Percentiles rank a stretch among this genome's conserved stretches.
Evolutionary conservation across 1,284 basidiomycete genomes (phyloP).

Genomic region (Lignosus rhinocerotis): DNA sequence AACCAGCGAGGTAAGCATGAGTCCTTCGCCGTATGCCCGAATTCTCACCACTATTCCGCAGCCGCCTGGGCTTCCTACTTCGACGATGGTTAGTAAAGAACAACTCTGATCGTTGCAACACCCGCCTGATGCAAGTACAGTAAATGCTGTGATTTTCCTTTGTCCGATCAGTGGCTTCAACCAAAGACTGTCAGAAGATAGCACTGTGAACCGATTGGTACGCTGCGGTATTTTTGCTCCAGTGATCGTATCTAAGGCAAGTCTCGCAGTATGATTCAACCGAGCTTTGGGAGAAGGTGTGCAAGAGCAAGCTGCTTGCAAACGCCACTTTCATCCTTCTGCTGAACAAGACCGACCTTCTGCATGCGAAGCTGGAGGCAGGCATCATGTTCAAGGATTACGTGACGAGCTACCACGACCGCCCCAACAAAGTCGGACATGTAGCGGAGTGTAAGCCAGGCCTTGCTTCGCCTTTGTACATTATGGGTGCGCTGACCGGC

Average conservation of each 20-base stretch:
- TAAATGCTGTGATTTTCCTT: slow-evolving; percentile 61
- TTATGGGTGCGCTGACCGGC: background rate
- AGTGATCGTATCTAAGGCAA: background rate
- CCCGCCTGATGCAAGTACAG: slow-evolving; percentile 27
- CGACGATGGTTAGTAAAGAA: slow-evolving; percentile 50
- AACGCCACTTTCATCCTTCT: slow-evolving; percentile 56
- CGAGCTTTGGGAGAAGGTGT: slow-evolving; percentile 58
- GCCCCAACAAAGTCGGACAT: slow-evolving; percentile 51
- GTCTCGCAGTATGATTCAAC: slow-evolving; percentile 50
- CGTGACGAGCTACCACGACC: slow-evolving; percentile 50
- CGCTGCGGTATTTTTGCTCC: background rate
- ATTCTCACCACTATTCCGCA: slow-evolving; percentile 19
- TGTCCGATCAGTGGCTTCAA: slow-evolving; percentile 66
- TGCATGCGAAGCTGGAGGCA: slow-evolving; percentile 50
- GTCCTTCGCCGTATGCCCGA: background rate
- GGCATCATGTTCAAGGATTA: slow-evolving; percentile 56
- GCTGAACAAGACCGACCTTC: slow-evolving; percentile 63
- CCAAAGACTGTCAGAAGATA: slow-evolving; percentile 56
- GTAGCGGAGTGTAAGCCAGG: slow-evolving; percentile 51
- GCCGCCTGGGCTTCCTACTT: slow-evolving; percentile 65
- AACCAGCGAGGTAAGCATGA: slow-evolving; percentile 49
- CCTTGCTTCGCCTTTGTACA: background rate
- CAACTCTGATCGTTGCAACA: background rate
- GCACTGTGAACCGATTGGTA: slow-evolving; percentile 54
- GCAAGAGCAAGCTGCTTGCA: slow-evolving; percentile 52